Evolutionary conservation across 306 rosid species (phyloP), one percentile per base, ranked within the genome.

Genomic region (Carpinus fangiana): DNA sequence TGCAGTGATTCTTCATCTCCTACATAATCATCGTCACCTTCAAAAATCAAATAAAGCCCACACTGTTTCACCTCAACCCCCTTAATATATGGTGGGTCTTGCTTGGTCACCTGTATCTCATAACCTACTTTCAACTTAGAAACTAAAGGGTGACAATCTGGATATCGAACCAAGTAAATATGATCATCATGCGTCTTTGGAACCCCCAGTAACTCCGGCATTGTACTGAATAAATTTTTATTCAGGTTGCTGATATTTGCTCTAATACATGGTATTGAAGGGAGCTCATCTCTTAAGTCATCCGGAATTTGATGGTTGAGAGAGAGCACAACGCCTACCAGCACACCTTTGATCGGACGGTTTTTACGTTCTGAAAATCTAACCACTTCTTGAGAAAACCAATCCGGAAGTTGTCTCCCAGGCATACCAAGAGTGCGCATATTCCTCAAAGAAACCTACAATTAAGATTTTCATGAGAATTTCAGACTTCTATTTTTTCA

Each of bases 1-100:
- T 72, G 81, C 59, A 79, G 34, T 7, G 73, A 78, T 54, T 86
- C 83, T 84, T 87, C 92, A 0, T 76, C 81, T 81, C 90, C 95
- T 14, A 78, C 90, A 73, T 90, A 90, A 52, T 89, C 92, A 75
- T 92, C 93, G 45, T 87, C 93, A 61, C 86, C 93, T 83, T 92
- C 95, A 77, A 31, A 85, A 20, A 72, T 48, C 72, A 86, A 78
- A 78, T 83, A 79, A 67, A 84, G 18, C 59, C 92, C 97, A 72
- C 82, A 82, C 54, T 67, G 82, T 76, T 76, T 85, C 82, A 92
- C 76, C 81, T 88, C 86, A 62, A 91, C 72, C 7, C 93, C 83
- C 41, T 71, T 2, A 79, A 78, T 83, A 26, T 3, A 7, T 10
- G 93, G 88, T 14, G 88, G 80, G 47, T 68, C 76, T 72, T 62